phyloP scores from a whole-genome alignment of 768 basidiomycete genomes.

The Tephrocybe rancida region DNA sequence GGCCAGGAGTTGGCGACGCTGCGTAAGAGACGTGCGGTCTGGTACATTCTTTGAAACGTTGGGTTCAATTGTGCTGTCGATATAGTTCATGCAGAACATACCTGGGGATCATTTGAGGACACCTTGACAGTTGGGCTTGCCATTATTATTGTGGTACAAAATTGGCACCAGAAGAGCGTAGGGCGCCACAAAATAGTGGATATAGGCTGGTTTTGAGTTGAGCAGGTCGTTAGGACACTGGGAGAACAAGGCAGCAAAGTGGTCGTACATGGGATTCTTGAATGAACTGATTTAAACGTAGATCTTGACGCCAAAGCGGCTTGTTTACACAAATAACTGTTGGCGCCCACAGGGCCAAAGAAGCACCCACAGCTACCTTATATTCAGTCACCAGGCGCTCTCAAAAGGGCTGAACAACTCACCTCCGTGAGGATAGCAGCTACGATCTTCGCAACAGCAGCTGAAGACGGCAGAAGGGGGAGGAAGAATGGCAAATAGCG shows the following conservation, averaged over 20 bases:
- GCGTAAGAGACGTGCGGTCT: no score
- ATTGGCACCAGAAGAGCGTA: not conserved
- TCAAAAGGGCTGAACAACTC: not conserved
- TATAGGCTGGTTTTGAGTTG: slow-evolving; percentile 3
- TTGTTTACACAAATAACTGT: slow-evolving; percentile 38
- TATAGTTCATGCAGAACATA: not conserved
- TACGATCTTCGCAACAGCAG: not conserved
- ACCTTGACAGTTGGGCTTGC: not conserved
- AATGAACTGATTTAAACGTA: slow-evolving; percentile 21
- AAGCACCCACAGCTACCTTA: slow-evolving; percentile 30
- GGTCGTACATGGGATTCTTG: slow-evolving; percentile 21
- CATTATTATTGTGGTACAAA: not conserved
- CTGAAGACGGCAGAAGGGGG: not conserved
- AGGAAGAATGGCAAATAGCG: not conserved
- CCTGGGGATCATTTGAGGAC: not conserved
- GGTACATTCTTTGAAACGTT: not conserved
- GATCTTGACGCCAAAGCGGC: slow-evolving; percentile 27
- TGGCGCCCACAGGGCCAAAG: slow-evolving; percentile 40
- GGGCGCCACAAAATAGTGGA: not conserved
- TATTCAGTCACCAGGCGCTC: not conserved
- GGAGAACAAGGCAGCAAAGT: slow-evolving; percentile 19
- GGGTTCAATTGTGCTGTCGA: not conserved
- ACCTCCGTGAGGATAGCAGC: not conserved
- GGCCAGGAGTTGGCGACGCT: slow-evolving; percentile 4
- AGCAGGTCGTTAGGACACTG: slow-evolving; percentile 7